phyloP scores from a whole-genome alignment of 805 yeast species.

The Cyberlindnera maritima region DNA sequence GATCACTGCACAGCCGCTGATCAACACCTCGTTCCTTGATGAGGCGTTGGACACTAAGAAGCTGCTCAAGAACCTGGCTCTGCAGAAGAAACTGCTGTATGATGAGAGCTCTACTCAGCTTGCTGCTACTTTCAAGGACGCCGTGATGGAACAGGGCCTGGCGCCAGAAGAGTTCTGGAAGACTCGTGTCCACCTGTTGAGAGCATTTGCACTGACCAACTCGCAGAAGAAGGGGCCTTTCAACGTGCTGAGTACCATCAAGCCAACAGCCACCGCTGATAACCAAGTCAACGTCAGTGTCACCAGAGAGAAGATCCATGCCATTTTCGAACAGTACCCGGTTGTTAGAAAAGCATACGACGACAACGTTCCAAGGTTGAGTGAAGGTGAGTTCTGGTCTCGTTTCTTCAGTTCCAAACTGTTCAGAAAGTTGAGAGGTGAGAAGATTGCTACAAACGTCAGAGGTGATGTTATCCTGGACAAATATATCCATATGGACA shows the following conservation, averaged over 20 bases:
- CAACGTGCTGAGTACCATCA: constrained; percentile 89
- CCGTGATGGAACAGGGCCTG: constrained; percentile 75
- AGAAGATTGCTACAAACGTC: constrained; percentile 68
- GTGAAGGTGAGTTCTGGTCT: constrained; percentile 95
- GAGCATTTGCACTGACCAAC: constrained; percentile 82
- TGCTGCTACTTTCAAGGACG: constrained; percentile 77
- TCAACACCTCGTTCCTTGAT: constrained; percentile 37
- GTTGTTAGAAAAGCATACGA: constrained; percentile 83
- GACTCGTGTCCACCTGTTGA: constrained; percentile 69
- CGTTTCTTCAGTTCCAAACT: constrained; percentile 88
- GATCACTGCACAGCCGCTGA: constrained; percentile 28
- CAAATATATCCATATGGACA: constrained; percentile 71
- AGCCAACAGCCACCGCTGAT: constrained; percentile 89
- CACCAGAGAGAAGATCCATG: constrained; percentile 85
- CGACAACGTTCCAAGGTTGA: constrained; percentile 85
- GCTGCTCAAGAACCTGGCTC: constrained; percentile 63
- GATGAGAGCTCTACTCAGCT: constrained; percentile 55
- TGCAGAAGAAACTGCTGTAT: constrained; percentile 75
- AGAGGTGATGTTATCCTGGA: constrained; percentile 85
- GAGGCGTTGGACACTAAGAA: constrained; percentile 53
- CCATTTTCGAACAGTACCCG: constrained; percentile 90
- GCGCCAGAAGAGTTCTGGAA: constrained; percentile 87
- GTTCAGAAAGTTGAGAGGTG: constrained; percentile 87
- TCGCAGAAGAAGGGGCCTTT: constrained; percentile 91
- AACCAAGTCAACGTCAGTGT: constrained; percentile 91